Percentiles rank a stretch among this genome's conserved stretches.
Conservation (phyloP, 345 rosid species). For the Stellera chamaejasme region DNA sequence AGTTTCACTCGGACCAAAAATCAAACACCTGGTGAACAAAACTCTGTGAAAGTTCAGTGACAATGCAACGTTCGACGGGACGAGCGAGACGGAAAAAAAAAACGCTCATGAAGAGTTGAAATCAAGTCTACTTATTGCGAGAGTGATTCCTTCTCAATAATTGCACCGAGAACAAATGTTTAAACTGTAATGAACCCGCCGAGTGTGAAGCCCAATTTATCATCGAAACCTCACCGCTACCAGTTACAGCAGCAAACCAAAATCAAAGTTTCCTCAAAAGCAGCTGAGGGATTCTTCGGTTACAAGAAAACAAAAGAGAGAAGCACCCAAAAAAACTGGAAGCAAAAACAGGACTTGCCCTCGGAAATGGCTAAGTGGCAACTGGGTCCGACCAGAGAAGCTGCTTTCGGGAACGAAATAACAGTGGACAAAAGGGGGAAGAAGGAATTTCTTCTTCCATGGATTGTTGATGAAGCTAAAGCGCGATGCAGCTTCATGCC, state of each 20-base stretch:
- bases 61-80: no score
- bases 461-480: constrained; percentile 18
- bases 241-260: no score
- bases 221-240: no score
- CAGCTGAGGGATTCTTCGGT: no score
- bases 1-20: background rate
- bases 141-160: no score
- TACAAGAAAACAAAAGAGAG: background rate
- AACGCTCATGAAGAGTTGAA: no score
- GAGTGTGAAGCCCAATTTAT: no score
- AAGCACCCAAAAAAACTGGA: background rate
- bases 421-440: constrained; percentile 20
- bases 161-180: no score
- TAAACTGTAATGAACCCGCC: no score
- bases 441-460: constrained; percentile 29
- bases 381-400: constrained; percentile 9
- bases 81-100: no score
- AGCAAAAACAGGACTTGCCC: constrained; percentile 19
- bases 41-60: no score
- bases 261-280: background rate
- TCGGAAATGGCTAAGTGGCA: constrained; percentile 11
- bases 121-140: no score
- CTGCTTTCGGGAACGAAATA: constrained; percentile 15
- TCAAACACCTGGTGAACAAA: constrained; percentile 6
- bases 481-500: constrained; percentile 33